phyloP scores from a whole-genome alignment of 2,329 filamentous ascomycete genomes.

The Fusarium sp. region DNA sequence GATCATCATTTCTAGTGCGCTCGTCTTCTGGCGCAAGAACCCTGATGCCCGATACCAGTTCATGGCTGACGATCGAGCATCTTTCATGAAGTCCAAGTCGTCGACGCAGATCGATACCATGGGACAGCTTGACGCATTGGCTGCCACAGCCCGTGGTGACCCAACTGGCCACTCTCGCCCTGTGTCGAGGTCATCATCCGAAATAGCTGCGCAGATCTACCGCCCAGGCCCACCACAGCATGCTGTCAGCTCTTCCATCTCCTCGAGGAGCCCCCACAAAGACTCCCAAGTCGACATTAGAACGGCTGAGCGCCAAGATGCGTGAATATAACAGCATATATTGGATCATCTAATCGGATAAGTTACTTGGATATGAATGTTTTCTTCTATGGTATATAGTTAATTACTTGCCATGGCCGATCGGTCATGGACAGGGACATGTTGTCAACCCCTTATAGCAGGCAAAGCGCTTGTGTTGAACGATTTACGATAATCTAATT shows the following conservation, averaged over 20 bases:
- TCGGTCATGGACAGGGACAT: background rate
- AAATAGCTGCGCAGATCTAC: conserved; percentile 4
- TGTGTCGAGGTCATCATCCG: conserved; percentile 21
- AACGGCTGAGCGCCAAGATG: conserved; percentile 1
- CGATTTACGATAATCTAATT: background rate
- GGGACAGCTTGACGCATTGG: conserved; percentile 89
- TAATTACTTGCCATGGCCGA: background rate
- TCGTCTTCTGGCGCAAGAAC: conserved; percentile 89
- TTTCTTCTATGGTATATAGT: background rate
- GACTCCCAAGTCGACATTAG: conserved; percentile 20
- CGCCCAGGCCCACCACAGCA: background rate
- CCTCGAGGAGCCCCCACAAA: conserved; percentile 15
- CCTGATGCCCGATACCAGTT: conserved; percentile 95
- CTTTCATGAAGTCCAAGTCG: conserved; percentile 92
- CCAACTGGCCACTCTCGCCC: conserved; percentile 6
- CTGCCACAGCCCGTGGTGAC: conserved; percentile 89
- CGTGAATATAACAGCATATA: background rate
- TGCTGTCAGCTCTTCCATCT: conserved; percentile 2
- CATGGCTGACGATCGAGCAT: conserved; percentile 94
- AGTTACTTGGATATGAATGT: background rate
- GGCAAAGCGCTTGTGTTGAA: background rate
- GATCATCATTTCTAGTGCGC: conserved; percentile 67
- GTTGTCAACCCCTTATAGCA: background rate
- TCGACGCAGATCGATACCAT: conserved; percentile 74
- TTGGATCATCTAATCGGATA: background rate